Conservation (phyloP, 73 alveolate species). For the Paramecium sexaurelia region DNA sequence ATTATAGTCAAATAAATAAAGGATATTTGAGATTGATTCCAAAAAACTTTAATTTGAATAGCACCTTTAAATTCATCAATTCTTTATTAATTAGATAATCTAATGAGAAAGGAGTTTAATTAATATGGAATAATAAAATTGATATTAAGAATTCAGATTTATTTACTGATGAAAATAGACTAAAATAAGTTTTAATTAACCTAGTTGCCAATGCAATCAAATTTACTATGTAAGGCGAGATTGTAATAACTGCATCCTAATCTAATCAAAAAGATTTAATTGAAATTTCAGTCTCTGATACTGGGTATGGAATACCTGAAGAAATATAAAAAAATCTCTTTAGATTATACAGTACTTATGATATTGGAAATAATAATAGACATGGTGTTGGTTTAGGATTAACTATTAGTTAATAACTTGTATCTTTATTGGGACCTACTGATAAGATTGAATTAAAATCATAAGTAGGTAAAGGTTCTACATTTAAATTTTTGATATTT, state of each 20-base stretch:
- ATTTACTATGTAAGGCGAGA: constrained; percentile 58
- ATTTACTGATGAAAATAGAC: constrained; percentile 52
- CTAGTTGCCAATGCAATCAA: constrained; percentile 65
- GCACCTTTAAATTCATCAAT: neutral
- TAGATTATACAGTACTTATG: constrained; percentile 50
- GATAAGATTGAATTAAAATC: constrained; percentile 61
- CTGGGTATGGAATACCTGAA: constrained; percentile 64
- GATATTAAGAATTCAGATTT: neutral
- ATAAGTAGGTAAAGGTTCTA: constrained; percentile 54
- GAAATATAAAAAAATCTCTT: constrained; percentile 52
- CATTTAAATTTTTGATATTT: constrained; percentile 47
- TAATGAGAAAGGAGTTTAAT: neutral
- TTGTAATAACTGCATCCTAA: neutral
- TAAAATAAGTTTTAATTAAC: constrained; percentile 61
- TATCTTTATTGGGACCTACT: constrained; percentile 60
- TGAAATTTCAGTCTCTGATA: constrained; percentile 50
- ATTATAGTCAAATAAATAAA: constrained; percentile 36
- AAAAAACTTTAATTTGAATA: neutral
- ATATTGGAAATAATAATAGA: constrained; percentile 44
- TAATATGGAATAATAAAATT: neutral
- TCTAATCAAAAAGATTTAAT: neutral
- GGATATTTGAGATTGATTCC: constrained; percentile 40
- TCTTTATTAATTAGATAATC: constrained; percentile 13
- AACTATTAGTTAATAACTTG: constrained; percentile 59
- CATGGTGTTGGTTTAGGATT: constrained; percentile 69